Evolutionary conservation across 768 basidiomycete genomes (phyloP), one percentile per base, ranked within the genome.

Genomic region (Rubroboletus pulcherrimus): DNA sequence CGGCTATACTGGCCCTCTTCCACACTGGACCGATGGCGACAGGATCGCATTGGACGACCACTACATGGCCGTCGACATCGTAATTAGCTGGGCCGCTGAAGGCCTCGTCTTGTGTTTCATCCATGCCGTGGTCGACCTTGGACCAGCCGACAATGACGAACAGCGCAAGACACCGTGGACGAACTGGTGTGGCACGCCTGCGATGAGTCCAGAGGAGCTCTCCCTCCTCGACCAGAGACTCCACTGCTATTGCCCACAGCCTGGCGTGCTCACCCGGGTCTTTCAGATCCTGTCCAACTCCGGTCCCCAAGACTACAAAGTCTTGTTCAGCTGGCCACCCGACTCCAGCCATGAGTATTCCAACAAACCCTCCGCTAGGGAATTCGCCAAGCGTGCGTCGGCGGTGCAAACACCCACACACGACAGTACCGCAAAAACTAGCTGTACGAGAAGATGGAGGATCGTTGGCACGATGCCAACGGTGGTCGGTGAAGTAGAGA

Each of bases 31-130:
- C 34, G 85, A 87, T 56, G 84, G 79, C 7, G 84, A 89, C 61
- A 87, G 86, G 72, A 78, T 87, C 59, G 77, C 82, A 11, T 64
- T 84, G 17, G 89, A 93, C 75, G 72, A 75, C 30, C 75, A 91
- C 66, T 93, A 92, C 71, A 86, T 93, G 83, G 85, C 86, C 6
- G 87, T 90, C 56, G 91, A 94, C 73, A 84, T 94, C 65, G 91
- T 93, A 64, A 88, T 92, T 67, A 94, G 92, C 71, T 89, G 86
- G 83, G 91, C 89, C 48, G 89, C 89, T 15, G 88, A 93, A 57
- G 87, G 85, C 55, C 82, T 94, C 66, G 89, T 93, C 56, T 78
- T 94, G 34, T 93, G 91, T 71, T 94, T 94, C 76, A 82, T 93
- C 47, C 91, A 94, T 64, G 91, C 91, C 40, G 83, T 84, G 33